Evolutionary conservation across 2,329 filamentous ascomycete genomes (phyloP).

Genomic region (Alternaria longipes): DNA sequence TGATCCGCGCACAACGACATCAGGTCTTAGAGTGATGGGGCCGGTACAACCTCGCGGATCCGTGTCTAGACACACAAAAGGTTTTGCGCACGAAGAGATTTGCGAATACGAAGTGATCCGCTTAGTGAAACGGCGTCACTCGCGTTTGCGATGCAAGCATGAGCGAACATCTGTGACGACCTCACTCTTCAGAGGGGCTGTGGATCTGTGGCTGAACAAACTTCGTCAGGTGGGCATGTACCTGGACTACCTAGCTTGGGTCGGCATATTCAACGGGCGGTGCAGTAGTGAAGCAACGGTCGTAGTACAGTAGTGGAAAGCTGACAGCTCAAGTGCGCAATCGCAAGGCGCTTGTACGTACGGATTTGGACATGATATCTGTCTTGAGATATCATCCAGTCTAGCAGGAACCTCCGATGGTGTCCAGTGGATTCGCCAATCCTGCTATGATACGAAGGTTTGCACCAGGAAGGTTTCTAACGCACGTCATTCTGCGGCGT

Average conservation of each 20-base stretch:
- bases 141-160: slow-evolving; percentile 2
- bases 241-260: slow-evolving; percentile 6
- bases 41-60: slow-evolving; percentile 1
- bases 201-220: slow-evolving; percentile 3
- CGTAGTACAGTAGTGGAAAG: slow-evolving; percentile 5
- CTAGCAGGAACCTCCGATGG: slow-evolving; percentile 3
- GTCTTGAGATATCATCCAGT: background rate
- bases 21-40: background rate
- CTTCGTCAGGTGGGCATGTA: slow-evolving; percentile 5
- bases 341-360: background rate
- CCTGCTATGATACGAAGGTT: slow-evolving; percentile 11
- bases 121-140: slow-evolving; percentile 4
- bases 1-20: slow-evolving; percentile 7
- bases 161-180: slow-evolving; percentile 7
- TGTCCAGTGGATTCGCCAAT: slow-evolving; percentile 10
- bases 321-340: slow-evolving; percentile 10
- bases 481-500: slow-evolving; percentile 13
- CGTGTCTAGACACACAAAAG: slow-evolving; percentile 3
- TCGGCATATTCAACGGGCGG: slow-evolving; percentile 6
- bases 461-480: slow-evolving; percentile 11
- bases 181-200: slow-evolving; percentile 3
- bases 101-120: background rate
- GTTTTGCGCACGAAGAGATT: background rate
- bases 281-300: slow-evolving; percentile 14
- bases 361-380: background rate